A percentile compares a stretch with the other conserved stretches of the same genome.
These are phyloP conservation scores for Murraya paniculata DNA, from an alignment of 345 rosid species.

Conservation along the genomic window DNA sequence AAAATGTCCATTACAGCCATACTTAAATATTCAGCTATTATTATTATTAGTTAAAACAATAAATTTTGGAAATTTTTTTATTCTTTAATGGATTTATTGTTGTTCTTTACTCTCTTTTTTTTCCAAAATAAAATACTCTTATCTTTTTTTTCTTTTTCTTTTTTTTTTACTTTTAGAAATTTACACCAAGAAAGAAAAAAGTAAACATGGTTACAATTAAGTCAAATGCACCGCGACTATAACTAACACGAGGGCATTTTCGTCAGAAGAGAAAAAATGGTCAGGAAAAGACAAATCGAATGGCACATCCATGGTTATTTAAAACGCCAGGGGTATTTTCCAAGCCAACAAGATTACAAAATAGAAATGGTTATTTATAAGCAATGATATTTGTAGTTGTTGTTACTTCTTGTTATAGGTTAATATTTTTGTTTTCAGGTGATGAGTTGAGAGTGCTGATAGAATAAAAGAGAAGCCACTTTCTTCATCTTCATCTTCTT, in stretches of 20 bases:
- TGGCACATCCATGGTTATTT: background rate
- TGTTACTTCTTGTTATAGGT: background rate
- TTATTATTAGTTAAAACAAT: background rate
- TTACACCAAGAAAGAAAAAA: background rate
- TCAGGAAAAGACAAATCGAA: background rate
- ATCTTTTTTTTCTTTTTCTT: too few species aligned
- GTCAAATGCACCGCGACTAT: background rate
- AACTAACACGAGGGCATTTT: constrained; percentile 1
- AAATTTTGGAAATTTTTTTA: too few species aligned
- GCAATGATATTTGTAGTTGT: constrained; percentile 10
- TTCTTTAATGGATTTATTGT: too few species aligned
- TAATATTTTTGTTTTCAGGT: background rate
- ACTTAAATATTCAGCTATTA: background rate
- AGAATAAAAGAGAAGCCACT: background rate
- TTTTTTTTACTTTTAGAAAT: too few species aligned
- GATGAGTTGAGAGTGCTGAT: background rate
- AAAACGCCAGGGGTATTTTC: background rate
- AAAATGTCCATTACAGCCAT: background rate
- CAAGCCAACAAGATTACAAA: background rate
- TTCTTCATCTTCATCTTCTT: background rate
- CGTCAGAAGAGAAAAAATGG: background rate
- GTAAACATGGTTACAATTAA: too few species aligned
- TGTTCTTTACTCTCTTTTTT: too few species aligned
- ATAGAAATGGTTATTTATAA: constrained; percentile 1
- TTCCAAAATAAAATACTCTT: too few species aligned